Evolutionary conservation across 1,139 yeast genomes (phyloP), one percentile per base, ranked within the genome.

Genomic region (Yamadazyma buinensis): DNA sequence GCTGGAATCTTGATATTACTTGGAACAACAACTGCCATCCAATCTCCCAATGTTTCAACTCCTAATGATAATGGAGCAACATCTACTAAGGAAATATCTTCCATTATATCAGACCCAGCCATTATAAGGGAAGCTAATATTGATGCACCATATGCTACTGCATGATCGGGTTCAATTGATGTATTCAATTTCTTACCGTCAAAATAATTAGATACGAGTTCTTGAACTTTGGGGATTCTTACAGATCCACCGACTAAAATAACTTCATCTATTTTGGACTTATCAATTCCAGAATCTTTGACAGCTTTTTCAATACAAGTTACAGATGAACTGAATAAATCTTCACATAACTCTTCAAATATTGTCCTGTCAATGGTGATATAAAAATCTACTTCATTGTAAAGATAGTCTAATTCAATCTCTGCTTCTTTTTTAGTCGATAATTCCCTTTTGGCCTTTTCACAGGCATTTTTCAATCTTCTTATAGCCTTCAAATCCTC

Each of bases 1-100:
- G 96, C 84, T 61, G 97, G 97, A 52, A 88, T 88, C 41, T 95
- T 85, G 26, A 96, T 84, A 72, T 88, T 88, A 75, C 97, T 85
- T 70, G 87, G 85, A 58, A 88, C 88, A 67, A 88, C 78, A 64
- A 87, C 85, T 54, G 96, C 86, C 96, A 87, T 87, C 54, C 87
- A 90, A 67, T 95, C 96, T 65, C 96, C 96, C 43, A 95, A 84
- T 51, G 95, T 87, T 72, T 87, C 96, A 60, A 87, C 87, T 75
- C 96, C 96, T 51, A 87, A 68, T 43, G 96, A 85, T 61, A 87
- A 78, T 63, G 97, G 95, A 54, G 87, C 84, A 52, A 84, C 96
- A 71, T 86, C 96, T 57, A 87, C 76, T 57, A 87, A 72, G 53
- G 87, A 81, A 58, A 87, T 76, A 63, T 86, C 95, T 61, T 85